Conservation (phyloP, 176 grass and related monocot species). For the Chrysopogon serrulatus region DNA sequence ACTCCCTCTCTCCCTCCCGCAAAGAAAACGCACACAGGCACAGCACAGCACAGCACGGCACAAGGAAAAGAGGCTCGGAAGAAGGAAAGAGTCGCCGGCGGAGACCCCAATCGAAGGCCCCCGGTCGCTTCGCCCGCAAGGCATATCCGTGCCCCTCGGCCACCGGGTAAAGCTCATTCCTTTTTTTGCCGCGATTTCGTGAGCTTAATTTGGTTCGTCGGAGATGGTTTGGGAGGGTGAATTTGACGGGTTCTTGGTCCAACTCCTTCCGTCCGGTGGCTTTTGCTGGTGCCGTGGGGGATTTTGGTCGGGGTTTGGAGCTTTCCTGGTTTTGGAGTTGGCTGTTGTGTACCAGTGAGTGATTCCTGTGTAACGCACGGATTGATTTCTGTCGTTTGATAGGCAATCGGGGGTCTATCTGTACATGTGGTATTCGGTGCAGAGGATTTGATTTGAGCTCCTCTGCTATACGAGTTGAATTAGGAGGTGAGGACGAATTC, state of each 20-base stretch:
- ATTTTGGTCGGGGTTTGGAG: not conserved
- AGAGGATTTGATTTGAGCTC: not conserved
- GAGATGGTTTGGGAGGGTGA: not conserved
- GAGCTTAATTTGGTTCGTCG: not conserved
- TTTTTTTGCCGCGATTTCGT: not conserved
- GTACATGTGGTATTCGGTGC: not conserved
- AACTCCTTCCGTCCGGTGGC: not conserved
- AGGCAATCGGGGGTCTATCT: no score
- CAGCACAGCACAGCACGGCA: not conserved
- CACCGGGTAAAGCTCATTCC: constrained; percentile 4
- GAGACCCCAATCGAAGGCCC: not conserved
- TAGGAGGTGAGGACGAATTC: not conserved
- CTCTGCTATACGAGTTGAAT: not conserved
- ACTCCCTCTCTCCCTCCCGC: not conserved
- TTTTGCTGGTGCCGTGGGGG: not conserved
- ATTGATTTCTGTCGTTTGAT: not conserved
- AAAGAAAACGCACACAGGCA: constrained; percentile 17
- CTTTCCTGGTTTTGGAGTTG: constrained; percentile 9
- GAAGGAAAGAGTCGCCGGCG: not conserved
- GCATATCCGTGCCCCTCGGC: not conserved
- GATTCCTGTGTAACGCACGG: not conserved
- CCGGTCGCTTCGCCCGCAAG: constrained; percentile 18
- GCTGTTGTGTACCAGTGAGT: not conserved
- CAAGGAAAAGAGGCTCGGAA: not conserved
- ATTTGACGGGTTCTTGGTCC: not conserved